Base-by-base conservation (phyloP, 2,329 filamentous ascomycete genomes). In the Helotiales sp. region DNA sequence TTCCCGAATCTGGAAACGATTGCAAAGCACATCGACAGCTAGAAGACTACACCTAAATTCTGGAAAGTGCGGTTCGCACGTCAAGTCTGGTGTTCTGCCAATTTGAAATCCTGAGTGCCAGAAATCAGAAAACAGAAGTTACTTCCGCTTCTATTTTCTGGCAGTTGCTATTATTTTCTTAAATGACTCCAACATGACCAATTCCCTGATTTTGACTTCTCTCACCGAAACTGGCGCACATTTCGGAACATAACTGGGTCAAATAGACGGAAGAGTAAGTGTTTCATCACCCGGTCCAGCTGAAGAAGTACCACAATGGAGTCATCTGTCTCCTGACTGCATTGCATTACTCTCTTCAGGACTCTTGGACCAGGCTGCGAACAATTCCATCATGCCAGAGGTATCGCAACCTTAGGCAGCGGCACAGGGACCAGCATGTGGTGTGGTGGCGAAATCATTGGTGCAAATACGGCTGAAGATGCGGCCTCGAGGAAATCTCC, bases 251-350 rank as follows among this genome's bases (percentile, higher is more conserved):
- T 40, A 26, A 61, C 28, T 34, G 47, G 59, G 43, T 26, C 47
- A 61, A 37, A 32, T 45, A 49, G 22, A 34, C 45, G 34, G 26
- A 20, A 49, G 26, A 30, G 58, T 20, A 55, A 52, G 24, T 61
- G 57, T 65, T 63, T 69, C 57, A 61, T 69, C 65, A 61, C 63
- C 67, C 65, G 54, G 69, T 65, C 62, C 49, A 71, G 71, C 69
- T 72, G 69, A 72, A 47, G 67, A 61, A 68, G 63, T 55, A 54
- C 63, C 43, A 60, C 30, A 69, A 71, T 67, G 65, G 69, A 72
- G 67, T 69, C 64, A 72, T 66, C 43, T 37, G 20, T 50, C 43
- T 63, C 40, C 28, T 65, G 63, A 68, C 68, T 65, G 63, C 63
- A 71, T 20, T 34, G 30, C 28, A 13, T 61, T 57, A n/a, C 30